These are phyloP conservation scores for Zalerion maritima DNA, from an alignment of 495 filamentous ascomycete species.

Conservation along the genomic window DNA sequence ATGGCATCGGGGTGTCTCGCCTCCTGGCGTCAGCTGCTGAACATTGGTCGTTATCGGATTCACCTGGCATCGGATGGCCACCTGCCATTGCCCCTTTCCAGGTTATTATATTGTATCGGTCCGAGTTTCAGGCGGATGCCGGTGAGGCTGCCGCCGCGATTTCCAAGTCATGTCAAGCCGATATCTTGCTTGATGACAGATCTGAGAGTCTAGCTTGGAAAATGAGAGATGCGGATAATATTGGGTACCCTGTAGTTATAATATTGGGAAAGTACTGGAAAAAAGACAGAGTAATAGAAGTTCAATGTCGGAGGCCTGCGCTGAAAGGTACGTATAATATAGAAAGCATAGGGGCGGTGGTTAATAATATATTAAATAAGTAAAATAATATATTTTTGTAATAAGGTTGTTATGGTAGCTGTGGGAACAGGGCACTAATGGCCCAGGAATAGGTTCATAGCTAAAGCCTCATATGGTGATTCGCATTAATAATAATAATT, in stretches of 20 bases:
- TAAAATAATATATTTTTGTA: too few relatives aligned
- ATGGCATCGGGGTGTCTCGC: slow-evolving; percentile 87
- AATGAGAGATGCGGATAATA: slow-evolving; percentile 71
- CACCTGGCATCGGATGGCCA: slow-evolving; percentile 79
- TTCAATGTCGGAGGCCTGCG: slow-evolving; percentile 56
- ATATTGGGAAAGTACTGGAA: slow-evolving; percentile 66
- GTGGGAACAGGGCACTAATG: too few relatives aligned
- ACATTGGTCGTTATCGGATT: slow-evolving; percentile 45
- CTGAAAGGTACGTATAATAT: too few relatives aligned
- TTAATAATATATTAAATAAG: too few relatives aligned
- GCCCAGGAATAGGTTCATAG: too few relatives aligned
- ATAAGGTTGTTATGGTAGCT: too few relatives aligned
- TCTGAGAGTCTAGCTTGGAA: slow-evolving; percentile 61
- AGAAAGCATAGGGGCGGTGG: too few relatives aligned
- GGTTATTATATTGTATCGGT: slow-evolving; percentile 37
- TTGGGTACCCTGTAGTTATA: slow-evolving; percentile 75
- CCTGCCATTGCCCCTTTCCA: slow-evolving; percentile 75
- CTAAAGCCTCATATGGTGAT: too few relatives aligned
- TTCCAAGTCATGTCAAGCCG: slow-evolving; percentile 29
- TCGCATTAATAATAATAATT: too few relatives aligned
- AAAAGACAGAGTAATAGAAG: slow-evolving; percentile 46
- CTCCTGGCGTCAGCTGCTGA: slow-evolving; percentile 79
- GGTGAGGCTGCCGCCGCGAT: slow-evolving; percentile 1
- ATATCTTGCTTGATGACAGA: slow-evolving; percentile 62
- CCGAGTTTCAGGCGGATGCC: not conserved